A percentile compares a stretch with the other conserved stretches of the same genome.
phyloP scores from a whole-genome alignment of 2,329 filamentous ascomycete species.

The Sarocladium kiliense region DNA sequence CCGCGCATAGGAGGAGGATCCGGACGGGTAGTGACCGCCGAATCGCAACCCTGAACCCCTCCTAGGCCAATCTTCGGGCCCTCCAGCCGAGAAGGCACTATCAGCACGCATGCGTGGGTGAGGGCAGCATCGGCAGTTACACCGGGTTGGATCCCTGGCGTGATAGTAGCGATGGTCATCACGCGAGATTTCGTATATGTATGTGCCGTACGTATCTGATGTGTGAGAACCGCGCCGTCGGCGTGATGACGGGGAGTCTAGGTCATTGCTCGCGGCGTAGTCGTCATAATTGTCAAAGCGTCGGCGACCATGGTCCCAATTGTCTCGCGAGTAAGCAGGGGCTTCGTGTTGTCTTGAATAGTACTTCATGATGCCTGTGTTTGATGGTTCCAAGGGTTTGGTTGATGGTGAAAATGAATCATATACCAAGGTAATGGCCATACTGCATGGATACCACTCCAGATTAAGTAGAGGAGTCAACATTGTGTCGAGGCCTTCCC shows the following conservation, averaged over 20 bases:
- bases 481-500: too few relatives aligned
- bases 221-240: background rate
- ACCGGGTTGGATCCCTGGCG: background rate
- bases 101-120: background rate
- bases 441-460: too few relatives aligned
- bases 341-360: background rate
- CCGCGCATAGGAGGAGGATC: background rate
- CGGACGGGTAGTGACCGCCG: too few relatives aligned
- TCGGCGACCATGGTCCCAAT: background rate
- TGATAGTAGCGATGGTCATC: background rate
- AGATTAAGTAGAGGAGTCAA: too few relatives aligned
- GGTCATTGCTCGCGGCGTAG: background rate
- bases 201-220: background rate
- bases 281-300: background rate
- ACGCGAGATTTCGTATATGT: conserved; percentile 6
- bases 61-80: background rate
- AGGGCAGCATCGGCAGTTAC: conserved; percentile 1
- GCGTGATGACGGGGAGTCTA: background rate
- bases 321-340: background rate
- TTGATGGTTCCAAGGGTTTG: too few relatives aligned
- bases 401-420: too few relatives aligned
- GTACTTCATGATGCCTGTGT: background rate
- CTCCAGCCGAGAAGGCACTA: background rate
- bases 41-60: too few relatives aligned
- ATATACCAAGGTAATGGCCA: too few relatives aligned